Evolutionary conservation across 2,329 filamentous ascomycete genomes (phyloP).

Genomic region (Colletotrichum endophyticum): DNA sequence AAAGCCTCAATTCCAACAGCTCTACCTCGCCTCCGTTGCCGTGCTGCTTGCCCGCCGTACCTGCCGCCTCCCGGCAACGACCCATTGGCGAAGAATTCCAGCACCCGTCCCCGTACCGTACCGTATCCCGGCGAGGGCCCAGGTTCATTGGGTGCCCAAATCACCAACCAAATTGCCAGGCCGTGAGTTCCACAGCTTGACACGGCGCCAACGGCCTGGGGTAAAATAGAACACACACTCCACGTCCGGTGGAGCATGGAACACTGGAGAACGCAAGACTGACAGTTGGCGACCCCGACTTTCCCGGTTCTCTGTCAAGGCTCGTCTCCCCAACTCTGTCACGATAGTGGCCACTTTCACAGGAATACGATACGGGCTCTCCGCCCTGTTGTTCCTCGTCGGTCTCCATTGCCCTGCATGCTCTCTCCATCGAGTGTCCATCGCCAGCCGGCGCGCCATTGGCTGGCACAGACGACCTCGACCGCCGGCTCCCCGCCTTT

Average conservation of each 20-base stretch:
- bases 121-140: not conserved
- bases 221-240: not conserved
- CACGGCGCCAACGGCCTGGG: not conserved
- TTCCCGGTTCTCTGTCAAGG: not conserved
- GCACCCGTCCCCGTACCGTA: not conserved
- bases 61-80: not conserved
- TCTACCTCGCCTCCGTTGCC: not conserved
- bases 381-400: not conserved
- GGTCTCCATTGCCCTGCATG: not conserved
- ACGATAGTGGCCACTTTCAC: not conserved
- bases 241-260: not conserved
- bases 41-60: not conserved
- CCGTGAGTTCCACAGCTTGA: not conserved
- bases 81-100: not conserved
- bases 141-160: not conserved
- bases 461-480: not conserved
- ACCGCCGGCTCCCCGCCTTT: not conserved
- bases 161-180: not conserved
- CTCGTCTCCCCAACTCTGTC: not conserved
- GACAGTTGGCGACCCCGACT: not conserved
- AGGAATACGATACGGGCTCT: not conserved
- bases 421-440: not conserved
- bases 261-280: not conserved
- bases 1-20: not conserved
- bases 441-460: not conserved